Conservation (phyloP, 1,284 basidiomycete genomes). For the Austroboletus olivaceoglutinosus region DNA sequence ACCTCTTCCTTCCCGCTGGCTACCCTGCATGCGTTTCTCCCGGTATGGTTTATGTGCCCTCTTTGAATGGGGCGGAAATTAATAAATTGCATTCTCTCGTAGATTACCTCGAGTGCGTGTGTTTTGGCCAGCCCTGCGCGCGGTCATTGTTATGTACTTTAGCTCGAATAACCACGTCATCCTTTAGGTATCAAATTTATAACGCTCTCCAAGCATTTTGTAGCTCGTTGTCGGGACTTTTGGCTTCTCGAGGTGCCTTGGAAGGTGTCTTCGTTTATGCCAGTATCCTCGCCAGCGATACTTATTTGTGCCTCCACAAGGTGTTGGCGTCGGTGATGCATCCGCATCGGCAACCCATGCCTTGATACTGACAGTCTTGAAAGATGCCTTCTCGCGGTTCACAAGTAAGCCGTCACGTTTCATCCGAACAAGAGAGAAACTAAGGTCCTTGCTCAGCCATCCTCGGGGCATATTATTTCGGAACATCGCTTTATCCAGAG, state of each 20-base stretch:
- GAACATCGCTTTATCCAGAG: conserved; percentile 64
- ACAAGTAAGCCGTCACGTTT: conserved; percentile 46
- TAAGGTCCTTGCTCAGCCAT: conserved; percentile 47
- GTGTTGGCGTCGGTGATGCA: conserved; percentile 65
- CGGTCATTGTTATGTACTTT: neutral
- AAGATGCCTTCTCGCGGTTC: conserved; percentile 60
- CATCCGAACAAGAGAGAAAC: neutral
- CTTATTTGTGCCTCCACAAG: conserved; percentile 32
- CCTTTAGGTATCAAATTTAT: conserved; percentile 53
- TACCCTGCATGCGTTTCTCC: conserved; percentile 59
- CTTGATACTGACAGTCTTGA: conserved; percentile 58
- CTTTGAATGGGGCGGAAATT: neutral
- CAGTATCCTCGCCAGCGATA: neutral
- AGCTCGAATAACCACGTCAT: neutral
- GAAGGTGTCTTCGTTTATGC: conserved; percentile 47
- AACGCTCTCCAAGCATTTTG: conserved; percentile 70
- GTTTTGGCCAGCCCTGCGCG: neutral
- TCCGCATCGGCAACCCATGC: conserved; percentile 65
- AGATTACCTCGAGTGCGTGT: conserved; percentile 35
- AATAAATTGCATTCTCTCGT: neutral
- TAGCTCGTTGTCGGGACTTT: conserved; percentile 58
- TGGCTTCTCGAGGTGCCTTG: conserved; percentile 65
- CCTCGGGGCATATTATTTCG: conserved; percentile 56
- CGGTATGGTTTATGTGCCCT: conserved; percentile 37
- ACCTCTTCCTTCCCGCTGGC: conserved; percentile 59